A percentile compares a stretch with the other conserved stretches of the same genome.
phyloP scores from a whole-genome alignment of 2,329 filamentous ascomycete genomes.

The Aspergillus vadensis region DNA sequence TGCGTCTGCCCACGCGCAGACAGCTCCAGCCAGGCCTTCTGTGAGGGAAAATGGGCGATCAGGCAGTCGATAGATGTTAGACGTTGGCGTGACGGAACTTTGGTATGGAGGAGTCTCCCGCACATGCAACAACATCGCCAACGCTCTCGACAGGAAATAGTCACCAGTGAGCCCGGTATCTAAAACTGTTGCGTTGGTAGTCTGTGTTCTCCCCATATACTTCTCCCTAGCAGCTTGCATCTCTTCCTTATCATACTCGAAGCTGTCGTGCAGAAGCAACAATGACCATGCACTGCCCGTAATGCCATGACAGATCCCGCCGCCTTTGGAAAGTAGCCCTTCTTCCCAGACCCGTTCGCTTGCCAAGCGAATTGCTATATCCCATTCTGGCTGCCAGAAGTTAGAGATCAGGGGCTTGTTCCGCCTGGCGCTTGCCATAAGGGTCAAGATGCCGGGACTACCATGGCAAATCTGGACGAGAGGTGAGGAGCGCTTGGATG shows the following conservation, averaged over 20 bases:
- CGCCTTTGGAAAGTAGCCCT: conserved; percentile 46
- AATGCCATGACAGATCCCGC: conserved; percentile 45
- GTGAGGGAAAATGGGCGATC: conserved; percentile 44
- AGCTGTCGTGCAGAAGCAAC: conserved; percentile 39
- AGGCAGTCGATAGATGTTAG: conserved; percentile 41
- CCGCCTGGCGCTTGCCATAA: conserved; percentile 38
- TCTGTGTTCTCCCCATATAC: conserved; percentile 22
- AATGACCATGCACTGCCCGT: conserved; percentile 46
- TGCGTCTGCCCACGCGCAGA: conserved; percentile 47
- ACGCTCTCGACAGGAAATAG: conserved; percentile 41
- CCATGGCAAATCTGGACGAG: conserved; percentile 48
- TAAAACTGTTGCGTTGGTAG: neutral
- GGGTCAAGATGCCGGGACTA: conserved; percentile 40
- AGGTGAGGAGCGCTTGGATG: conserved; percentile 24
- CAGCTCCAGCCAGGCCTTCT: conserved; percentile 43
- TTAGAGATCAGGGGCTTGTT: conserved; percentile 27
- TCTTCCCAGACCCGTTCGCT: conserved; percentile 44
- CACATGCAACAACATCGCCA: conserved; percentile 42
- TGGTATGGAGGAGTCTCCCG: conserved; percentile 42
- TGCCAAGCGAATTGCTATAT: conserved; percentile 35
- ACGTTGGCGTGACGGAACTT: conserved; percentile 15
- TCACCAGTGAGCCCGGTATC: conserved; percentile 31
- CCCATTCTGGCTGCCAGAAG: conserved; percentile 44
- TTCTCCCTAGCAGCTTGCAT: conserved; percentile 26
- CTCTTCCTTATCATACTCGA: conserved; percentile 33